phyloP scores from a whole-genome alignment of 192 early-diverging fungal species.

The Funneliformis mosseae region DNA sequence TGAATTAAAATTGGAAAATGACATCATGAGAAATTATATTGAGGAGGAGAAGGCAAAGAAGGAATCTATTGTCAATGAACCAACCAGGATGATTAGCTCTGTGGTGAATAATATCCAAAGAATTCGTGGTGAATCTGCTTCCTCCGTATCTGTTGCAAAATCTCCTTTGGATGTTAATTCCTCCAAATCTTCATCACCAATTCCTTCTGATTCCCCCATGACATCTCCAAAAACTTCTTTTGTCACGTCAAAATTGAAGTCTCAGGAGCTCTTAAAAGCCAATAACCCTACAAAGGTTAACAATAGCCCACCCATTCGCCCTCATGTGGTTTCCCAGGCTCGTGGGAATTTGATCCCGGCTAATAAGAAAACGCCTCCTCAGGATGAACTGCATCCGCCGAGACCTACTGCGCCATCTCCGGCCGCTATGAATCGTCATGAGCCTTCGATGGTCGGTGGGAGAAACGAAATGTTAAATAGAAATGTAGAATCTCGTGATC shows the following conservation, averaged over 20 bases:
- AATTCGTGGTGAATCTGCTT: constrained; percentile 12
- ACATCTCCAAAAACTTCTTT: not conserved
- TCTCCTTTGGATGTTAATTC: not conserved
- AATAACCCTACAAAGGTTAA: not conserved
- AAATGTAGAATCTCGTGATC: not conserved
- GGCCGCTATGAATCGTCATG: not conserved
- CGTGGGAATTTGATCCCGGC: not conserved
- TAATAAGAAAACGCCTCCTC: not conserved
- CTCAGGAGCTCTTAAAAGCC: not conserved
- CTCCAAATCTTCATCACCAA: not conserved
- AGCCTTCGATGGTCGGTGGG: not conserved
- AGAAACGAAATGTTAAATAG: not conserved
- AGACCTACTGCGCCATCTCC: constrained; percentile 11
- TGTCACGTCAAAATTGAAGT: not conserved
- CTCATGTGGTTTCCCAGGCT: not conserved
- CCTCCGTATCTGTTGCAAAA: not conserved
- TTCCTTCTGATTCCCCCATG: not conserved
- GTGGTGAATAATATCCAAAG: constrained; percentile 18
- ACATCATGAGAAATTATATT: not conserved
- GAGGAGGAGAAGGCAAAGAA: not conserved
- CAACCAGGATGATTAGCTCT: not conserved
- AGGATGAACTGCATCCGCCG: not conserved
- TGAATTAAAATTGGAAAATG: constrained; percentile 15
- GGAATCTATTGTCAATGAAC: not conserved
- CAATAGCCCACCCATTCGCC: not conserved